These are phyloP conservation scores for Allantophomopsis lycopodina DNA, from an alignment of 2,329 filamentous ascomycete genomes.

Conservation along the genomic window DNA sequence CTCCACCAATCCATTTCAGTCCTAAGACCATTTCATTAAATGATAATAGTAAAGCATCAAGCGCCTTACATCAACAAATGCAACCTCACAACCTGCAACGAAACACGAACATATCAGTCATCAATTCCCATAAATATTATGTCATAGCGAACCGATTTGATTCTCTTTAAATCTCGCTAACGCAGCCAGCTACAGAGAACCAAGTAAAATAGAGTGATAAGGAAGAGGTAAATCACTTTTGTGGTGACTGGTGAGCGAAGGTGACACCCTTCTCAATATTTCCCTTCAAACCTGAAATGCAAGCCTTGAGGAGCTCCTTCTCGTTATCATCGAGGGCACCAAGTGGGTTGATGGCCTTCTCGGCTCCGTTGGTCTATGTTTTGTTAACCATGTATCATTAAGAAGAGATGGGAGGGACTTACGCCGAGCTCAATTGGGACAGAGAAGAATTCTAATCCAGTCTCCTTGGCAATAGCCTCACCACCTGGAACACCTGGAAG, in stretches of 20 bases:
- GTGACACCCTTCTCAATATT: slow-evolving; percentile 92
- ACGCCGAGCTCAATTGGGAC: slow-evolving; percentile 91
- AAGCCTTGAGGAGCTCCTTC: slow-evolving; percentile 70
- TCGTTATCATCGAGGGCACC: slow-evolving; percentile 69
- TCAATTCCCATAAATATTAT: too few species aligned
- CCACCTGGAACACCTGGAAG: slow-evolving; percentile 81
- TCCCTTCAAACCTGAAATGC: slow-evolving; percentile 66
- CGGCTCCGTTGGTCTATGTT: slow-evolving; percentile 61
- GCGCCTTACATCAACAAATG: too few species aligned
- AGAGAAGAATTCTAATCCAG: slow-evolving; percentile 87
- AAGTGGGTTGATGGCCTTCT: slow-evolving; percentile 76
- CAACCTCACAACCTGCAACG: too few species aligned
- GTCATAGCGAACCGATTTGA: too few species aligned
- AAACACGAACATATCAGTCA: too few species aligned
- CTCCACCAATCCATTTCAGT: too few species aligned
- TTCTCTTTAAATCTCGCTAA: too few species aligned
- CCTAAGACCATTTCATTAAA: too few species aligned
- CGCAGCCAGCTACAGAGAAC: not conserved
- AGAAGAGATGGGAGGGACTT: slow-evolving; percentile 28
- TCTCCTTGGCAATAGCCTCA: slow-evolving; percentile 71
- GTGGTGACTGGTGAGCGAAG: slow-evolving; percentile 76
- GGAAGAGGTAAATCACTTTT: slow-evolving; percentile 54
- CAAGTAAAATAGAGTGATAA: slow-evolving; percentile 14
- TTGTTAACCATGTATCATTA: slow-evolving; percentile 15
- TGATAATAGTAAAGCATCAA: too few species aligned